A percentile compares a stretch with the other conserved stretches of the same genome.
These are phyloP conservation scores for Cornus kousa DNA, from an alignment of 148 eudicot genomes.

Conservation along the genomic window DNA sequence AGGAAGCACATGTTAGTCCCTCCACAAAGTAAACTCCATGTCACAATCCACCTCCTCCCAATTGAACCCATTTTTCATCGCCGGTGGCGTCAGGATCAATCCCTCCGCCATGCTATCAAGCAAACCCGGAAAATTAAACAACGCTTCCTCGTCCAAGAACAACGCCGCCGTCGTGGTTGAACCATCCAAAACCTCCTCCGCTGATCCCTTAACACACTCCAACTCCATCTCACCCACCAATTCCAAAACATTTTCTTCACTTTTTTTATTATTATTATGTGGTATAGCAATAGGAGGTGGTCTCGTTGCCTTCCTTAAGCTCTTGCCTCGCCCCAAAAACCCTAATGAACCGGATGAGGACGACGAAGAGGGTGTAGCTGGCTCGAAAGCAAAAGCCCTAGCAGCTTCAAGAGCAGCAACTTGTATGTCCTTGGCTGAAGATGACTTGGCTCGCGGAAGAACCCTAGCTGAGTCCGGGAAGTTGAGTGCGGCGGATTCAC, in stretches of 20 bases:
- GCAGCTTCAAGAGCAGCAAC: constrained; percentile 52
- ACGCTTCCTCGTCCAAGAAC: constrained; percentile 62
- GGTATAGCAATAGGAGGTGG: not conserved
- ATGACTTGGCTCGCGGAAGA: constrained; percentile 40
- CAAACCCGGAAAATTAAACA: constrained; percentile 61
- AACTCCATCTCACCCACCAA: no score
- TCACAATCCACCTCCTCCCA: constrained; percentile 30
- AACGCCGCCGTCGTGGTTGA: not conserved
- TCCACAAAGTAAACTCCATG: constrained; percentile 39
- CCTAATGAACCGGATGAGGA: not conserved
- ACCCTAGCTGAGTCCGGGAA: constrained; percentile 42
- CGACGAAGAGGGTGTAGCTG: not conserved
- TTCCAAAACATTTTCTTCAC: not conserved
- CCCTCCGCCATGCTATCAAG: constrained; percentile 79
- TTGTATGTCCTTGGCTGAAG: constrained; percentile 48
- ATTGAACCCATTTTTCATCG: constrained; percentile 40
- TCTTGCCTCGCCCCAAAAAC: not conserved
- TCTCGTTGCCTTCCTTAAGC: not conserved
- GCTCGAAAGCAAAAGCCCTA: not conserved
- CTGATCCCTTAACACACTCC: no score
- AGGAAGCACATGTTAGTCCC: no score
- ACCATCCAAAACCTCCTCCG: not conserved
- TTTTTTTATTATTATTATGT: no score
- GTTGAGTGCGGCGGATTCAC: constrained; percentile 39
- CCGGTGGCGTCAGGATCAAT: constrained; percentile 69